Evolutionary conservation across 805 yeast genomes (phyloP).

Genomic region (Tetrapisispora fleetii): DNA sequence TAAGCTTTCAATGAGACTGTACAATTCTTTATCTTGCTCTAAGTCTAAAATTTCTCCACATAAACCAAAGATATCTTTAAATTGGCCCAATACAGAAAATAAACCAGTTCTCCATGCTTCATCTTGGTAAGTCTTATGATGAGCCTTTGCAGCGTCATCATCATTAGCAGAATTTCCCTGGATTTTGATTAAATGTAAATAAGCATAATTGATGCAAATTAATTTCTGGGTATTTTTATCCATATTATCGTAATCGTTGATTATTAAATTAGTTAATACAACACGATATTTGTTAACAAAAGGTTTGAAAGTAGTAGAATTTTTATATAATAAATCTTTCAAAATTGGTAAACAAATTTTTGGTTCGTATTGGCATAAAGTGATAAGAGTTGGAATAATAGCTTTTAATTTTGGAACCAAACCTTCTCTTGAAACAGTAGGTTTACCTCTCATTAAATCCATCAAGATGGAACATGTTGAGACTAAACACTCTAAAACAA

Average conservation of each 20-base stretch:
- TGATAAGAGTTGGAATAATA: constrained; percentile 46
- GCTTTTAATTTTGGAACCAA: constrained; percentile 69
- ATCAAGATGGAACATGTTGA: constrained; percentile 25
- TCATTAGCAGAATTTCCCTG: constrained; percentile 36
- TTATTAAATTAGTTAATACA: constrained; percentile 32
- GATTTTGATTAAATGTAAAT: constrained; percentile 45
- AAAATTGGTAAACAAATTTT: constrained; percentile 33
- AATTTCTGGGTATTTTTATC: constrained; percentile 32
- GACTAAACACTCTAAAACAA: constrained; percentile 22
- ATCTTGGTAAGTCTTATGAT: constrained; percentile 30
- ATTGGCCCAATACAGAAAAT: constrained; percentile 39
- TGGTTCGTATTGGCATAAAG: constrained; percentile 32
- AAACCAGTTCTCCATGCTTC: constrained; percentile 42
- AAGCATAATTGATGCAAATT: constrained; percentile 44
- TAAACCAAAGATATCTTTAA: constrained; percentile 44
- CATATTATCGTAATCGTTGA: constrained; percentile 30
- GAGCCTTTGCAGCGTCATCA: constrained; percentile 20
- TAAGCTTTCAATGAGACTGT: constrained; percentile 32
- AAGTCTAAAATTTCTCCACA: constrained; percentile 51
- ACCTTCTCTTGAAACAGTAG: constrained; percentile 73
- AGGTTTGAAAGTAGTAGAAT: constrained; percentile 77
- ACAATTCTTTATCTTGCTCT: constrained; percentile 43
- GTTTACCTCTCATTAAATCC: constrained; percentile 58
- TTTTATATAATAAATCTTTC: constrained; percentile 38
- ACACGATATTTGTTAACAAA: constrained; percentile 53